Base-by-base conservation (phyloP, 352 stramenopile genomes). In the Pythium pectinolyticum region DNA sequence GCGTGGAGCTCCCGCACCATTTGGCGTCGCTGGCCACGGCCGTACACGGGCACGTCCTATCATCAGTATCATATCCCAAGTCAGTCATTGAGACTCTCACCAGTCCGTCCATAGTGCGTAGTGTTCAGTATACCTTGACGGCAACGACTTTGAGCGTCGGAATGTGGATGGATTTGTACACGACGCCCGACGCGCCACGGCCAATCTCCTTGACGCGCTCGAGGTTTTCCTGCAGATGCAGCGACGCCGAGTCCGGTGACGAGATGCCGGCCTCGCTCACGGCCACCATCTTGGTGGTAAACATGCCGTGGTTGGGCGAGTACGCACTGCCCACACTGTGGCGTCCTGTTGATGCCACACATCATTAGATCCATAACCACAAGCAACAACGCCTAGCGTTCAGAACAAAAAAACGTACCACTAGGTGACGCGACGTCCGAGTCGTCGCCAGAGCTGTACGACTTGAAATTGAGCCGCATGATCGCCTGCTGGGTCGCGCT, bases 131-230 rank as follows among this genome's bases (percentile, higher is more conserved):
- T 64, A 92, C 84, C 83, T 97, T 96, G 32, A 96, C 78, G 17
- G 90, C 90, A 5, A 97, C 88, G 1, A 97, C 78, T 76, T 94
- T 96, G 15, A 97, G 63, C 5, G 84, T 94, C 11, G 90, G 90
- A 19, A 97, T 88, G 61, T 97, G 89, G n/a, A 97, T 88, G 7
- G 87, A 86, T 53, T 96, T 93, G 60, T 94, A 91, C 9, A 97
- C 91, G 5, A 93, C 76, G 15, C 90, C 91, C 31, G 82, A 93
- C 30, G 91, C 90, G 17, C 86, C 86, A 5, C 86, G 73, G 8
- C 86, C 86, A 22, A 95, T 72, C 57, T 95, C 86, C 51, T 77
- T 78, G 27, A 95, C 84, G 14, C 82, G 82, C 31, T 90, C 82
- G 31, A 95, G 69, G 34, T 95, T 90, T 66, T 95, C 84, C 74